Evolutionary conservation across 108 stramenopile genomes (phyloP).

Genomic region (Skeletonema potamos): DNA sequence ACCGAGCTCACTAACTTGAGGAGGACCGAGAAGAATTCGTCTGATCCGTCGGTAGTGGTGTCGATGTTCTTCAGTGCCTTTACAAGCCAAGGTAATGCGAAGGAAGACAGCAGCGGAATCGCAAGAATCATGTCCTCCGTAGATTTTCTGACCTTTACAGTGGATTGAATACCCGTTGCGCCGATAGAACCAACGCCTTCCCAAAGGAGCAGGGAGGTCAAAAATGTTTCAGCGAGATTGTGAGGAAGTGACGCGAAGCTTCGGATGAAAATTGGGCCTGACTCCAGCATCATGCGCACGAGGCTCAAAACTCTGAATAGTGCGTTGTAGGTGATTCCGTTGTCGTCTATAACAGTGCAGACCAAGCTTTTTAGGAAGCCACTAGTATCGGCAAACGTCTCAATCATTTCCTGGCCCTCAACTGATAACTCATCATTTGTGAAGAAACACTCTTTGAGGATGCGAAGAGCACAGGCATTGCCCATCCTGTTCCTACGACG

Average conservation of each 20-base stretch:
- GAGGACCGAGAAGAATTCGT: slow-evolving; percentile 80
- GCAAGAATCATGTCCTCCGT: slow-evolving; percentile 73
- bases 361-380: slow-evolving; percentile 75
- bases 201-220: slow-evolving; percentile 76
- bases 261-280: slow-evolving; percentile 38
- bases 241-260: slow-evolving; percentile 66
- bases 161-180: slow-evolving; percentile 39
- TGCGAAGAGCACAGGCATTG: slow-evolving; percentile 81
- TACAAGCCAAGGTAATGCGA: slow-evolving; percentile 81
- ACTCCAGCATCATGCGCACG: slow-evolving; percentile 65
- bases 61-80: slow-evolving; percentile 63
- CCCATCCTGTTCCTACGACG: slow-evolving; percentile 77
- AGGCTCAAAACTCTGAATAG: slow-evolving; percentile 77
- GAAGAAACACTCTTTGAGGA: slow-evolving; percentile 82
- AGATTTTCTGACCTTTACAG: slow-evolving; percentile 62
- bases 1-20: slow-evolving; percentile 61
- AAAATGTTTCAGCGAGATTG: slow-evolving; percentile 68
- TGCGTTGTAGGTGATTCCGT: slow-evolving; percentile 68
- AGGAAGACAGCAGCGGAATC: slow-evolving; percentile 60
- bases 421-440: slow-evolving; percentile 38
- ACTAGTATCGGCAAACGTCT: slow-evolving; percentile 57
- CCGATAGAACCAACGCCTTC: slow-evolving; percentile 52
- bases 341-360: slow-evolving; percentile 73
- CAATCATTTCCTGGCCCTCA: slow-evolving; percentile 56
- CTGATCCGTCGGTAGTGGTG: slow-evolving; percentile 61